Evolutionary conservation across 768 basidiomycete genomes (phyloP), one percentile per base, ranked within the genome.

Genomic region (Lactarius tabidus): DNA sequence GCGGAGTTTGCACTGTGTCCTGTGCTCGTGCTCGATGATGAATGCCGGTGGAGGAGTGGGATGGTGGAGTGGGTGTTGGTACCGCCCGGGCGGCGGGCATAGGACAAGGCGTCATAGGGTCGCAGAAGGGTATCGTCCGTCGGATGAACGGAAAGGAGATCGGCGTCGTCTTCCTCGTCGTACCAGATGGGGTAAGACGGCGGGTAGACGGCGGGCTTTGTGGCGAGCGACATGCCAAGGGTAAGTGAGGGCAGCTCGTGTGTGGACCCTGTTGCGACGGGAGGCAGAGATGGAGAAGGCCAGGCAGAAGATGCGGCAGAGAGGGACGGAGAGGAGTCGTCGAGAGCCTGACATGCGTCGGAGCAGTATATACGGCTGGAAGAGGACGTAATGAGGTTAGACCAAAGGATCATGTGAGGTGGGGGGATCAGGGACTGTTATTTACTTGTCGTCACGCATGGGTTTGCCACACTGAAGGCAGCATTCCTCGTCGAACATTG

Each of bases 401-500:
- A 57, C 53, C n/a, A 54, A 53, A 45, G 43, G 58, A 62, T 62
- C 57, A 63, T 68, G 66, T 56, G 63, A 65, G 63, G 68, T 12
- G 39, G 45, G 53, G 9, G 35, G 57, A 31, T 66, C 61, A 63
- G 57, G 56, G 55, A 60, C 51, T 2, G 62, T 48, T 55, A 62
- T 48, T 59, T 63, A 70, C 69, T 65, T 68, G 60, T 63, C 70
- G 15, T 39, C 29, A 53, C 59, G 64, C 41, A 66, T 64, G 35
- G 69, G 71, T 52, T 68, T 71, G 58, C 73, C 72, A 54, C 73
- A 74, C 35, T 65, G 68, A 33, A 74, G 65, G 60, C 73, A 74
- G 70, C 70, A 70, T 62, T 72, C 71, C 54, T 73, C 72, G 43
- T 70, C 62, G 48, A 74, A 74, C 73, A 74, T 74, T 35, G 39